Base-by-base conservation (phyloP, 1,284 basidiomycete species). In the Trametes pubescens region DNA sequence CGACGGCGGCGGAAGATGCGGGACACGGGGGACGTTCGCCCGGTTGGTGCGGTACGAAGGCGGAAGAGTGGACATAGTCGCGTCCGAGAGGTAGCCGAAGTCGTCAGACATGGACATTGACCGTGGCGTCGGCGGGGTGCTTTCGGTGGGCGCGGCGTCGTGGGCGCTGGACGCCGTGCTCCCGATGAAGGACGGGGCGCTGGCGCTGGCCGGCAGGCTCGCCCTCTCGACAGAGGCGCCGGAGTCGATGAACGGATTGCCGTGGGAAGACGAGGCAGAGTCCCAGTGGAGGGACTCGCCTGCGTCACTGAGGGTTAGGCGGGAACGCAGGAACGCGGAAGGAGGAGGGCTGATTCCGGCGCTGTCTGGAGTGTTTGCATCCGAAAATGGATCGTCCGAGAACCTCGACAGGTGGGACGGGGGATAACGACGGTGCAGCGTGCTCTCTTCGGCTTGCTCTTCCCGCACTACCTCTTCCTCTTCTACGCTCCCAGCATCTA, bases 41-140 rank as follows among this genome's bases (percentile, higher is more conserved):
- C 49, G 46, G 2, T 40, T 57, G 4, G 47, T 60, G 21, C 52
- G 62, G 22, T 64, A 64, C 6, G 62, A 64, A 18, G 62, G 62
- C 0, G 62, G 57, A 1, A 64, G 53, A 1, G 62, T 64, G 1
- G 62, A 59, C 40, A 37, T 44, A 2, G 62, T 64, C 2, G 24
- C 40, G 24, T 59, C 57, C 0, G 62, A 59, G 6, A 51, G n/a
- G 40, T 29, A 55, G 18, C 38, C 57, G 4, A 26, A 24, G 2
- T 59, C 53, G 22, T 60, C 54, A 1, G 49, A 18, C n/a, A 44
- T 48, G 8, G 21, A 18, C n/a, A 44, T 48, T 3, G 21, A 26
- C 13, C 40, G 32, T 9, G 38, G 40, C 2, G 40, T 24, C n/a
- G 22, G 32, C 4, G 38, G 48, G 24, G 26, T 32, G 24, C 38